A percentile compares a stretch with the other conserved stretches of the same genome.
phyloP scores from a whole-genome alignment of 805 yeast genomes.

The Ogataea pignaliae region DNA sequence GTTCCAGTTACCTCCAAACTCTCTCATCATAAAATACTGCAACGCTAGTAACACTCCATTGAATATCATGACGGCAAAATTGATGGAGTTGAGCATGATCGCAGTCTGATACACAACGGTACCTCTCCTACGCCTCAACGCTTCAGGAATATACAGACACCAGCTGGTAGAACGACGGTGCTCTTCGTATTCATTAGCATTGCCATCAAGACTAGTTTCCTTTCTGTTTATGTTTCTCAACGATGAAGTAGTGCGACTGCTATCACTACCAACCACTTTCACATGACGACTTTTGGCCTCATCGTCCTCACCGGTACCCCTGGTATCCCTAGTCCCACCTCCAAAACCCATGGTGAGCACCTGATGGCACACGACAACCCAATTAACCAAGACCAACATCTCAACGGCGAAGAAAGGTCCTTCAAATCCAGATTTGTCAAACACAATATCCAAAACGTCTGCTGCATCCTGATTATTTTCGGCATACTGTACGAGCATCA shows the following conservation, averaged over 20 bases:
- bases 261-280: no score
- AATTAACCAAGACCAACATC: constrained; percentile 46
- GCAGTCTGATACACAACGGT: not conserved
- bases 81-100: not conserved
- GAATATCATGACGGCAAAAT: not conserved
- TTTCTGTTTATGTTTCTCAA: not conserved
- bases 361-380: constrained; percentile 25
- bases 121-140: not conserved
- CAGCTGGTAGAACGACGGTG: no score
- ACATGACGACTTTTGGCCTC: no score
- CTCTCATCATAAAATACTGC: constrained; percentile 1
- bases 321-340: not conserved
- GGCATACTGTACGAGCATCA: constrained; percentile 47
- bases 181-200: no score
- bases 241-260: not conserved
- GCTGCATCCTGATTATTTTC: constrained; percentile 49
- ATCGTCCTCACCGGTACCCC: not conserved
- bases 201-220: not conserved
- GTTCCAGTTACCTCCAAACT: not conserved
- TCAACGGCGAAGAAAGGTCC: constrained; percentile 39
- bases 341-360: constrained; percentile 6
- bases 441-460: constrained; percentile 35
- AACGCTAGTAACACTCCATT: not conserved
- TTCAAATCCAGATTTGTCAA: constrained; percentile 33
- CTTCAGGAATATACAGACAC: not conserved